Percentiles rank a stretch among this genome's conserved stretches.
Evolutionary conservation across 176 grass and related monocot genomes (phyloP).

Genomic region (maize (Zea mays)): Zm-B73-REFERENCE-NAM-5.0 NC_050097.1:214213001-214213500

Average conservation of each 20-base stretch:
- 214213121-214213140: conserved; percentile 95
- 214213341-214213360: not conserved
- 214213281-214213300: conserved; percentile 2
- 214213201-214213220: conserved; percentile 2
- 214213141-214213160: conserved; percentile 76
- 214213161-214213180: conserved; percentile 84
- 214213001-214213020: conserved; percentile 31
- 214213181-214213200: conserved; percentile 63
- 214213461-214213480: conserved; percentile 12
- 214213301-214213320: not conserved
- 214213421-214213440: conserved; percentile 13
- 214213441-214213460: not conserved
- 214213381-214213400: conserved; percentile 1
- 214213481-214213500: not conserved
- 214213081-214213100: conserved; percentile 15
- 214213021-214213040: conserved; percentile 29
- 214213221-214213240: not conserved
- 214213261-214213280: not conserved
- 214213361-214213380: conserved; percentile 29
- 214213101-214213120: conserved; percentile 78
- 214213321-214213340: conserved; percentile 10
- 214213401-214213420: not conserved
- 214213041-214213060: conserved; percentile 24
- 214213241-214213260: conserved; percentile 17
- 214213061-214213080: conserved; percentile 17